Percentiles rank a stretch among this genome's conserved stretches.
Conservation (phyloP, 108 stramenopile species). For the Nitzschia sp. region DNA sequence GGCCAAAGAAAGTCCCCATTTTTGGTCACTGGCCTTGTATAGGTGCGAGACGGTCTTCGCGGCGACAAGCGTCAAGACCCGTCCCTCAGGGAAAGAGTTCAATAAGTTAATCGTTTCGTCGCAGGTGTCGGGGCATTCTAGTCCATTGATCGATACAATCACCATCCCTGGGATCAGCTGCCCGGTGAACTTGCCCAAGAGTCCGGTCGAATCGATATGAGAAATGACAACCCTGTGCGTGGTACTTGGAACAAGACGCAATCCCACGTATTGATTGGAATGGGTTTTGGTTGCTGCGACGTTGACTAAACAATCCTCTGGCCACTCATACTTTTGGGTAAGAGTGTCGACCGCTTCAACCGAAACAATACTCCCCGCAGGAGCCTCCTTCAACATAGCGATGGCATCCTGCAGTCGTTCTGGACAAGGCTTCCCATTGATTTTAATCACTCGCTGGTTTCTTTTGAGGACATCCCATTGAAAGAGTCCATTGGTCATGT, state of each 20-base stretch:
- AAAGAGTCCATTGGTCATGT: background rate
- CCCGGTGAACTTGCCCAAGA: background rate
- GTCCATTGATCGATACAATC: constrained; percentile 11
- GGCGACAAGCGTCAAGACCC: constrained; percentile 4
- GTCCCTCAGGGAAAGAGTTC: background rate
- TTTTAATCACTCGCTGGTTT: background rate
- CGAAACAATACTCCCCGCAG: background rate
- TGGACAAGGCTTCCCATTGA: constrained; percentile 13
- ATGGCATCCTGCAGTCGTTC: background rate
- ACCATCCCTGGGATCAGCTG: constrained; percentile 3
- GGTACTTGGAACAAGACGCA: background rate
- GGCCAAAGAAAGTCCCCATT: background rate
- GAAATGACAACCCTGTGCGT: background rate
- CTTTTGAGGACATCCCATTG: background rate
- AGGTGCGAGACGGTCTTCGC: background rate
- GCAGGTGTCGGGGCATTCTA: constrained; percentile 2
- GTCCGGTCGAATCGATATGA: background rate
- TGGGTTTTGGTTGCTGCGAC: background rate
- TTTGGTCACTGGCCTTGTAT: background rate
- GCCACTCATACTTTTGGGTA: background rate
- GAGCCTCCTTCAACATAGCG: background rate
- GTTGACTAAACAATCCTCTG: background rate
- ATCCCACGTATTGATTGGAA: background rate
- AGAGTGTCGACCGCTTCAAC: background rate
- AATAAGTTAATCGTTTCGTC: background rate